Percentiles rank a stretch among this genome's conserved stretches.
Conservation (phyloP, 345 rosid genomes). For the Physaria fendleri region DNA sequence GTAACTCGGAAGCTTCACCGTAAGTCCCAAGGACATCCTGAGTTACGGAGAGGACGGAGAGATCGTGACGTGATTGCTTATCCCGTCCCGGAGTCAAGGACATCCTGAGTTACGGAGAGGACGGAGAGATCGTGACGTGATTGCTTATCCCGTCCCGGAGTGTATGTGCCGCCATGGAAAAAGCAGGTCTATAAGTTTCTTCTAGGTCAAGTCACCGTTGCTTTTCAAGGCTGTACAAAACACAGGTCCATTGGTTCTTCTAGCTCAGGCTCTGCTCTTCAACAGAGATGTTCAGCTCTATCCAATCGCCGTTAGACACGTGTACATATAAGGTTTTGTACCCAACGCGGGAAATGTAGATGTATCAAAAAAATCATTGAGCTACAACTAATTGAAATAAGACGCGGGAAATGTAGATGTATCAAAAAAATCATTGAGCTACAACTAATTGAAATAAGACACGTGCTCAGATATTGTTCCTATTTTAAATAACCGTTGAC, state of each 20-base stretch:
- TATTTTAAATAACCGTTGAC: not conserved
- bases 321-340: too few relatives aligned
- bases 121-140: slow-evolving; percentile 52
- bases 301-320: not conserved
- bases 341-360: too few relatives aligned
- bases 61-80: slow-evolving; percentile 58
- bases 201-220: slow-evolving; percentile 11
- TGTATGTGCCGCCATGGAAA: slow-evolving; percentile 55
- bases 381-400: not conserved
- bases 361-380: not conserved
- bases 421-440: not conserved
- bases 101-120: slow-evolving; percentile 50
- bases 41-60: slow-evolving; percentile 43
- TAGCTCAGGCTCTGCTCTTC: not conserved
- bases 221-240: not conserved
- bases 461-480: slow-evolving; percentile 1
- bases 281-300: not conserved
- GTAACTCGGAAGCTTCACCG: slow-evolving; percentile 48
- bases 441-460: not conserved
- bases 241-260: not conserved
- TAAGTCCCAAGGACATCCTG: slow-evolving; percentile 58
- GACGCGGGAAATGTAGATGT: too few relatives aligned
- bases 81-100: slow-evolving; percentile 62
- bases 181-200: slow-evolving; percentile 22
- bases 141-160: slow-evolving; percentile 65